These are phyloP conservation scores for Blattamonas nauphoetae DNA, from an alignment of 78 protist species.

Conservation along the genomic window DNA sequence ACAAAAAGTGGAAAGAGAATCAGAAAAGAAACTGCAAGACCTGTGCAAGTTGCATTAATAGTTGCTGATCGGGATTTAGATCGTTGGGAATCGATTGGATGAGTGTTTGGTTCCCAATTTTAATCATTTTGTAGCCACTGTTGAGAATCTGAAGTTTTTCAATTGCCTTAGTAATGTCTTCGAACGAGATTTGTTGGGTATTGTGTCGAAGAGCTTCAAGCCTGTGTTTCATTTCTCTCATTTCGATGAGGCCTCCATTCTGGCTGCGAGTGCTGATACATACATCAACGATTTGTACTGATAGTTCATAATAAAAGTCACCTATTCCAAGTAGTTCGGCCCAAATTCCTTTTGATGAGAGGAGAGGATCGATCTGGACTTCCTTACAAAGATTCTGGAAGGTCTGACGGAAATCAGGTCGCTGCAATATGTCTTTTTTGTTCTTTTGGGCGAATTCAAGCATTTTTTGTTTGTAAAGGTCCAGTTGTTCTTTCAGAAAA, in stretches of 20 bases:
- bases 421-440: slow-evolving; percentile 48
- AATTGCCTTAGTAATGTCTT: slow-evolving; percentile 68
- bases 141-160: slow-evolving; percentile 47
- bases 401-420: slow-evolving; percentile 68
- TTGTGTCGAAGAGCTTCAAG: slow-evolving; percentile 28
- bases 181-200: slow-evolving; percentile 42
- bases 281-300: slow-evolving; percentile 74
- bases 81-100: slow-evolving; percentile 77
- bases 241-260: slow-evolving; percentile 77
- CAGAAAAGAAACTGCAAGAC: not conserved
- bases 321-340: slow-evolving; percentile 84
- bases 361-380: slow-evolving; percentile 85
- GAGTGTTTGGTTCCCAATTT: slow-evolving; percentile 23
- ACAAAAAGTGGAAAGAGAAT: not conserved
- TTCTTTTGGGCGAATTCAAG: slow-evolving; percentile 75
- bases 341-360: slow-evolving; percentile 80
- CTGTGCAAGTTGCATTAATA: slow-evolving; percentile 8
- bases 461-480: slow-evolving; percentile 43
- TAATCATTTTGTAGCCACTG: slow-evolving; percentile 44
- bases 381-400: slow-evolving; percentile 74
- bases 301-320: slow-evolving; percentile 82
- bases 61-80: slow-evolving; percentile 48
- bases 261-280: slow-evolving; percentile 55
- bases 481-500: slow-evolving; percentile 48
- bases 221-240: slow-evolving; percentile 32